Base-by-base conservation (phyloP, 2,329 filamentous ascomycete species). In the Aspergillus fumigatiaffinis region DNA sequence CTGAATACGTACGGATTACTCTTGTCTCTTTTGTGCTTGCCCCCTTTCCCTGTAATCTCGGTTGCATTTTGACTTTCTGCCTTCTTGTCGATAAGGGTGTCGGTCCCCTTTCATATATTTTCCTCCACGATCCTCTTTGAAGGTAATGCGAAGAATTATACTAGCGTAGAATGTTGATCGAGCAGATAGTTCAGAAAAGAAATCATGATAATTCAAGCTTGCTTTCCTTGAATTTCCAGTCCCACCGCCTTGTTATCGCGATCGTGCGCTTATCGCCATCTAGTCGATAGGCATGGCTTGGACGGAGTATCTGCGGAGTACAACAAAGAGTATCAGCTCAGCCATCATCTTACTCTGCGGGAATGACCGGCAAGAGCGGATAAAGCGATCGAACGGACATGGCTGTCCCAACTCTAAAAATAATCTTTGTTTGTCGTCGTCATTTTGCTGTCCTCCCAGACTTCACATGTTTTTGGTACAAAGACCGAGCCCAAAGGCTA, bases 361-460 rank as follows among this genome's bases (percentile, higher is more conserved):
- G n/a, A 17, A 20, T 44, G n/a, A 23, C 23, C 44, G 44, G 21
- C 10, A 47, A 47, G 41, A 44, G 41, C 41, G 41, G 20, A 47
- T 17, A 12, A 47, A 25, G 23, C 14, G 32, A 38, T 17, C 23
- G 6, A 23, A 26, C 26, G 21, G 17, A 47, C 5, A 21, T 12
- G 3, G 4, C 12, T 3, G 26, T 7, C 21, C 44, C 14, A 46
- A 46, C 42, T 25, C 44, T 47, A 47, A 47, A 47, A 26, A 47
- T 47, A 47, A 47, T 47, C 5, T 47, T 48, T 44, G 54, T 54
- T 48, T 50, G 48, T 38, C n/a, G 55, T 38, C 49, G 41, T 50
- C n/a, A 46, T 47, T 50, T 38, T 58, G 46, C 55, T 32, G 5
- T 50, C 38, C 41, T 26, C 52, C 21, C 32, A 23, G 17, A 35